phyloP scores from a whole-genome alignment of 257 asterid species.

The Rhazya stricta region DNA sequence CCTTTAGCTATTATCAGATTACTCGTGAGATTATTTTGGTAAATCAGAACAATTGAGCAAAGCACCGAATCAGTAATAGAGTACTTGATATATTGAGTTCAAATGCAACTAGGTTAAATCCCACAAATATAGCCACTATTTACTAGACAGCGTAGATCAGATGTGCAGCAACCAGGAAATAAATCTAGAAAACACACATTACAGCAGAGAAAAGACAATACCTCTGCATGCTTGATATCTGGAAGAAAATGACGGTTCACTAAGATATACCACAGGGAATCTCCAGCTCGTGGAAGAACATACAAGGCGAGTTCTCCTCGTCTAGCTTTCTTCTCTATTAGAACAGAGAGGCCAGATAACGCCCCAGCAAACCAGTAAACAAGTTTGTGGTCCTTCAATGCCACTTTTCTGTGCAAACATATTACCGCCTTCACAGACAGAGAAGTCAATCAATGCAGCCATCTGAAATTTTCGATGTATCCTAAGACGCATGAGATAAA shows the following conservation, averaged over 20 bases:
- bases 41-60: background rate
- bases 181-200: background rate
- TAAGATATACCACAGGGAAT: slow-evolving; percentile 89
- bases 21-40: background rate
- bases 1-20: background rate
- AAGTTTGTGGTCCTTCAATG: slow-evolving; percentile 90
- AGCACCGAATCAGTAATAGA: background rate
- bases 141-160: background rate
- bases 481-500: slow-evolving; percentile 15
- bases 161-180: background rate
- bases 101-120: background rate
- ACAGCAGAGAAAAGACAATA: slow-evolving; percentile 19
- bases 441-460: slow-evolving; percentile 30
- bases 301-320: slow-evolving; percentile 92
- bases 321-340: slow-evolving; percentile 93
- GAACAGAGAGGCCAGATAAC: slow-evolving; percentile 79
- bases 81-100: background rate
- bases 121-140: background rate
- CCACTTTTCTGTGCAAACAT: slow-evolving; percentile 86
- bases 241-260: slow-evolving; percentile 90
- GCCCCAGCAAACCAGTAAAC: slow-evolving; percentile 95
- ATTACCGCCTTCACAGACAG: slow-evolving; percentile 64
- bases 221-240: slow-evolving; percentile 85
- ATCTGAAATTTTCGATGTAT: slow-evolving; percentile 15
- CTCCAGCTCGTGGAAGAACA: slow-evolving; percentile 98